Evolutionary conservation across 306 rosid genomes (phyloP).

Genomic region (Trifolium repens): DNA sequence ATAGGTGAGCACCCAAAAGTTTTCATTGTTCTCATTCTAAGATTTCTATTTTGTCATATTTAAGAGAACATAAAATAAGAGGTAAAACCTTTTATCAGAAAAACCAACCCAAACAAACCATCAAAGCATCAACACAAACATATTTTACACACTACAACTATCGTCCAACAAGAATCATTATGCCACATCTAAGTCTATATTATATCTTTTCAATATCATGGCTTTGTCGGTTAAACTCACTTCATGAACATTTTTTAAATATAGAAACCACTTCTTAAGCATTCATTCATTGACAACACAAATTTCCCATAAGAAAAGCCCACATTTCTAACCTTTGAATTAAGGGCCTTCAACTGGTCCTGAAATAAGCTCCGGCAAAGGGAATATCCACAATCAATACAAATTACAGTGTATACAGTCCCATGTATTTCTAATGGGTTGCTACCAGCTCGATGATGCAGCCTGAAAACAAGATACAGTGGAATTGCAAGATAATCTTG

Average conservation of each 20-base stretch:
- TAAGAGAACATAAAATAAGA: background rate
- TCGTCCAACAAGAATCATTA: constrained; percentile 9
- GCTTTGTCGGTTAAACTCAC: constrained; percentile 6
- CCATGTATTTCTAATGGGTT: constrained; percentile 94
- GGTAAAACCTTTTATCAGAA: background rate
- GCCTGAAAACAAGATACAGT: constrained; percentile 55
- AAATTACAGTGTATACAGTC: constrained; percentile 81
- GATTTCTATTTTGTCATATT: constrained; percentile 19
- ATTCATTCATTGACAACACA: constrained; percentile 17
- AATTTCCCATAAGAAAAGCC: constrained; percentile 4
- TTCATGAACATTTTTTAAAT: constrained; percentile 1
- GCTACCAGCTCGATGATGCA: constrained; percentile 97
- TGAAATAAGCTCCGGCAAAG: constrained; percentile 72
- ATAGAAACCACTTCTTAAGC: constrained; percentile 26
- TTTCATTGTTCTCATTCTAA: background rate
- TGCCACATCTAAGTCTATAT: constrained; percentile 15
- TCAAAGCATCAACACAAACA: background rate
- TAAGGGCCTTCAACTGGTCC: constrained; percentile 81
- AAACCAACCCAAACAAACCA: constrained; percentile 28
- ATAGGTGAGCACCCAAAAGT: constrained; percentile 18
- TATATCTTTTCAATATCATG: constrained; percentile 19
- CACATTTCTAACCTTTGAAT: constrained; percentile 72
- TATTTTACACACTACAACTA: constrained; percentile 17
- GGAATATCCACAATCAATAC: constrained; percentile 80
- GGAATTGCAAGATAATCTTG: constrained; percentile 41